Base-by-base conservation (phyloP, 2,329 filamentous ascomycete species). In the Simplicillium aogashimaense region DNA sequence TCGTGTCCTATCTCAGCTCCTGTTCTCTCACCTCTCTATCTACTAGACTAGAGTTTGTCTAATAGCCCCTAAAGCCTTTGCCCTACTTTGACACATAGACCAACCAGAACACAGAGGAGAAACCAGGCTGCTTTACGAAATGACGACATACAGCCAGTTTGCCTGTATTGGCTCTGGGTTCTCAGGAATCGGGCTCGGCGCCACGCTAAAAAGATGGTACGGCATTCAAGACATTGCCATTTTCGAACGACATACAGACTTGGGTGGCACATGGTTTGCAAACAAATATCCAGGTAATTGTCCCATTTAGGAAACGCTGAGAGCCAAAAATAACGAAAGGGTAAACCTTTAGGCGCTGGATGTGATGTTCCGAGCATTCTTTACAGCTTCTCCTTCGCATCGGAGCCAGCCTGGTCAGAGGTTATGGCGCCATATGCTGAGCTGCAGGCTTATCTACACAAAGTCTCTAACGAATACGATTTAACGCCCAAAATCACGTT, bases 241-340 rank as follows among this genome's bases (percentile, higher is more conserved):
- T 50, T 81, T 81, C 43, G 79, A 83, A 17, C 64, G 72, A 11
- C 63, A 76, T 44, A 58, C 63, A 4, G 67, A 69, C 3, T 63
- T 81, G 34, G 78, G 78, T 28, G 79, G 79, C 7, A 81, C 78
- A 1, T 83, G 79, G 79, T 69, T 67, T 56, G 69, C 69, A 35
- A 83, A 81, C 52, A 62, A 66, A 28, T 83, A 83, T 54, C 78
- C 74, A 9, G 72, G 72, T 54, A 58, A 53, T 38, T n/a, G n/a
- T n/a, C n/a, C 4, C 6, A 4, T 16, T 11, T 11, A 15, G 3
- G 8, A 18, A 14, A 32, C 18, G 6, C 20, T 25, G 20, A 6
- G 9, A 25, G 20, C 9, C 9, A 9, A 9, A 25, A 25, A 25
- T 25, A 25, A 25, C 9, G 6, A n/a, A 32, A 32, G 6, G 5